These are phyloP conservation scores for Eutrema heterophyllum DNA, from an alignment of 345 rosid genomes.

Conservation along the genomic window DNA sequence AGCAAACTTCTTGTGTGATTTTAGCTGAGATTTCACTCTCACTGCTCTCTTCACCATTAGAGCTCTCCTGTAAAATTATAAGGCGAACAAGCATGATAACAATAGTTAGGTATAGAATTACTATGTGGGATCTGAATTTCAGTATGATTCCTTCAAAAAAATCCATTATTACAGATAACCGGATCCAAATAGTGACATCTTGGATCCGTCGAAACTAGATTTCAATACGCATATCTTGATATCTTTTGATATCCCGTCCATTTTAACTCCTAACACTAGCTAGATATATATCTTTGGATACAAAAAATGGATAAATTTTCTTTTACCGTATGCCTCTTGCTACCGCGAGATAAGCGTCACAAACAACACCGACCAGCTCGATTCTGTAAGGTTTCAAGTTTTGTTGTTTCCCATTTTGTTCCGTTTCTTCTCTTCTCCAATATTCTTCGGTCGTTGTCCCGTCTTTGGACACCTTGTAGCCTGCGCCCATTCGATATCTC, in stretches of 20 bases:
- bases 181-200: too few species aligned
- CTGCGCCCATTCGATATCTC: constrained; percentile 74
- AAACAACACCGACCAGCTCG: constrained; percentile 81
- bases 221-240: background rate
- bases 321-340: constrained; percentile 78
- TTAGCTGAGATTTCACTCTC: constrained; percentile 73
- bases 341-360: constrained; percentile 88
- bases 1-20: constrained; percentile 86
- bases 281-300: background rate
- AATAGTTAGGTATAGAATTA: background rate
- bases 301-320: background rate
- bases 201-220: background rate
- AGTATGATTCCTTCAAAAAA: too few species aligned
- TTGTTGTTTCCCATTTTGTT: constrained; percentile 10
- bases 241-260: background rate
- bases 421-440: constrained; percentile 59
- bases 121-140: background rate
- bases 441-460: constrained; percentile 66
- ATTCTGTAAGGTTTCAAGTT: constrained; percentile 68
- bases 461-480: constrained; percentile 61
- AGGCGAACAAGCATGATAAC: background rate
- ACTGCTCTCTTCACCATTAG: constrained; percentile 73
- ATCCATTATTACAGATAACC: too few species aligned
- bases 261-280: background rate
- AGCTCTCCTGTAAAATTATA: constrained; percentile 44